Base-by-base conservation (phyloP, 805 yeast genomes). In the Starmerella stigmatis region DNA sequence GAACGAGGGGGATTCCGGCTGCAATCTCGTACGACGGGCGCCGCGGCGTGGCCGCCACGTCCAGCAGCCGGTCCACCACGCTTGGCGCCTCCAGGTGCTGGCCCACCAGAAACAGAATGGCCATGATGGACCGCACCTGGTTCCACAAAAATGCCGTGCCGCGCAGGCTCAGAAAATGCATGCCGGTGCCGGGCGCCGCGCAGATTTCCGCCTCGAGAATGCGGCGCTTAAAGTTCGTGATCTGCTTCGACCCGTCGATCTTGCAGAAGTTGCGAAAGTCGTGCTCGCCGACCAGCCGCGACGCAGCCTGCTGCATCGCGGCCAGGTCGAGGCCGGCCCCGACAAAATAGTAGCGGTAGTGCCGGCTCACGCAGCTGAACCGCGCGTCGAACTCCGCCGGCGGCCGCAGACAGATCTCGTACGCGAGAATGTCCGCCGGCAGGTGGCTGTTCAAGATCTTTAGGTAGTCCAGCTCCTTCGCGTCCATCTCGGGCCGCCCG, bases 61-160 rank as follows among this genome's bases (percentile, higher is more conserved):
- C 73, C 35, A 88, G 60, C 47, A 92, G 64, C 2, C 75, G 71
- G 11, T 62, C 61, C 1, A 92, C 68, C 0, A 86, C 62, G 1
- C 62, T 57, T 0, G 86, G 80, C 0, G 60, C 46, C 61, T 92
- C 98, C 17, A 74, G 69, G 13, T 68, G 68, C 61, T 86, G 94
- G 0, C 96, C 98, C 7, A 86, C 78, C 20, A 81, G 63, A 44
- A 92, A 75, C 45, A 92, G 61, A 10, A 82, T 68, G 0, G 94
- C 95, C 67, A 86, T 75, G 92, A 92, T 92, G 54, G 94, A 86
- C 47, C 98, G 74, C 16, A 92, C 98, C 63, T 92, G 98, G 61
- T 92, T 97, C 97, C 97, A 92, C 45, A 92, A 64, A 55, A 92
- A 92, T 8, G 97, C 98, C 1, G 83, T 69, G 0, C 98, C 98